Percentiles rank a stretch among this genome's conserved stretches.
phyloP scores from a whole-genome alignment of 768 basidiomycete genomes.

The Phallus indusiatus region DNA sequence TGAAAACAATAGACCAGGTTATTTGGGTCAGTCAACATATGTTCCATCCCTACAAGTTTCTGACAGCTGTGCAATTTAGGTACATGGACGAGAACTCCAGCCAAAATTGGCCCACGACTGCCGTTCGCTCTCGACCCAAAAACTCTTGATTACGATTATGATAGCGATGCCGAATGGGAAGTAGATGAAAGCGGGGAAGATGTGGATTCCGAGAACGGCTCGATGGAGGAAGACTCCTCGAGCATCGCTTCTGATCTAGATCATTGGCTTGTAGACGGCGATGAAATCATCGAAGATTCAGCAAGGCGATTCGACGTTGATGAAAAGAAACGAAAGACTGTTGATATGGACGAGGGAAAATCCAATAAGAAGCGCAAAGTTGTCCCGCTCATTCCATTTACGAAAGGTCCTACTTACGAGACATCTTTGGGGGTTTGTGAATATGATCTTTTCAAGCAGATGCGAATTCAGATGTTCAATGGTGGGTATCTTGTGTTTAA shows the following conservation, averaged over 20 bases:
- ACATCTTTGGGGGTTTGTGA: slow-evolving; percentile 51
- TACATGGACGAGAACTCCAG: slow-evolving; percentile 84
- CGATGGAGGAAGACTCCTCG: slow-evolving; percentile 55
- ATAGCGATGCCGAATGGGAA: slow-evolving; percentile 96
- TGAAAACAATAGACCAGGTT: slow-evolving; percentile 83
- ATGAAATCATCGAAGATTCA: slow-evolving; percentile 31
- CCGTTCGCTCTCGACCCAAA: slow-evolving; percentile 75
- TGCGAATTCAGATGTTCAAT: slow-evolving; percentile 76
- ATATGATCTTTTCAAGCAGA: slow-evolving; percentile 61
- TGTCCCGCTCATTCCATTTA: slow-evolving; percentile 68
- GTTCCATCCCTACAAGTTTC: background rate
- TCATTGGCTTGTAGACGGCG: slow-evolving; percentile 71
- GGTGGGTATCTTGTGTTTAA: slow-evolving; percentile 36
- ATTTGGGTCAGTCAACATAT: slow-evolving; percentile 47
- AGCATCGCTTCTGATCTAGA: slow-evolving; percentile 70
- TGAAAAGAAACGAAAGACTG: slow-evolving; percentile 52
- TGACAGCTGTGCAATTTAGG: slow-evolving; percentile 17
- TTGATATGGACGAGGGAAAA: slow-evolving; percentile 32
- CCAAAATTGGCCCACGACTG: slow-evolving; percentile 67
- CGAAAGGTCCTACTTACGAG: slow-evolving; percentile 82
- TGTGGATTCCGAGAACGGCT: slow-evolving; percentile 39
- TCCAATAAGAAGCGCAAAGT: slow-evolving; percentile 64
- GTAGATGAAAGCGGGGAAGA: slow-evolving; percentile 78
- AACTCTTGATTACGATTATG: slow-evolving; percentile 80
- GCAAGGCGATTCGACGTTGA: slow-evolving; percentile 23